Evolutionary conservation across 305 asterid genomes (phyloP).

Genomic region (Fraxinus angustifolia): DNA sequence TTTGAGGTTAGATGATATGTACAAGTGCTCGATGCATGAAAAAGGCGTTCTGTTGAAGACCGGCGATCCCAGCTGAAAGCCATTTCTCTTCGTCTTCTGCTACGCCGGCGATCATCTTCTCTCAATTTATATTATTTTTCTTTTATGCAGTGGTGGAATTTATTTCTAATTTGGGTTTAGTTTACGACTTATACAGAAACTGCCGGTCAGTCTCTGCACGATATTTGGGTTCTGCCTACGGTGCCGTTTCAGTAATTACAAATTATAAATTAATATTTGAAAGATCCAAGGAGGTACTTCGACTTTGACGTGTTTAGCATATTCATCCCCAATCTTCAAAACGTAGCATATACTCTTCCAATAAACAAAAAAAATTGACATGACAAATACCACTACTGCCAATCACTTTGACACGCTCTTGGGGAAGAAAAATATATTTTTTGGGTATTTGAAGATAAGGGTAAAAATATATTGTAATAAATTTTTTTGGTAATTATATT

Average conservation of each 20-base stretch:
- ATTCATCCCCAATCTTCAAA: neutral
- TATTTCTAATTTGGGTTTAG: neutral
- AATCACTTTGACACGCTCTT: neutral
- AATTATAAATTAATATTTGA: neutral
- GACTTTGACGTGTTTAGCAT: neutral
- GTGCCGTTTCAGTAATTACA: neutral
- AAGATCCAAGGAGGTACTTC: neutral
- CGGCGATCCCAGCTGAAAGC: constrained; percentile 95
- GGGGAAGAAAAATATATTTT: neutral
- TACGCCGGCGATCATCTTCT: constrained; percentile 61
- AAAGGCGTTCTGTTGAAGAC: constrained; percentile 95
- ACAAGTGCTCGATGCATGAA: constrained; percentile 98
- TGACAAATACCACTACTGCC: neutral
- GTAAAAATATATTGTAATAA: neutral
- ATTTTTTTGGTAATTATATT: neutral
- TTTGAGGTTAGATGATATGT: constrained; percentile 13
- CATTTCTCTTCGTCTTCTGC: constrained; percentile 93
- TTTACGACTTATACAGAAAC: neutral
- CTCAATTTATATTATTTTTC: neutral
- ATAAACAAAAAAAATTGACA: neutral
- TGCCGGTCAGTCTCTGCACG: neutral
- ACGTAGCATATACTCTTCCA: neutral
- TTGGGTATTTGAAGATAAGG: neutral
- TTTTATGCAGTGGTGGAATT: neutral
- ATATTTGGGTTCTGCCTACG: neutral